phyloP scores from a whole-genome alignment of 768 basidiomycete genomes.

The Russula sp. region DNA sequence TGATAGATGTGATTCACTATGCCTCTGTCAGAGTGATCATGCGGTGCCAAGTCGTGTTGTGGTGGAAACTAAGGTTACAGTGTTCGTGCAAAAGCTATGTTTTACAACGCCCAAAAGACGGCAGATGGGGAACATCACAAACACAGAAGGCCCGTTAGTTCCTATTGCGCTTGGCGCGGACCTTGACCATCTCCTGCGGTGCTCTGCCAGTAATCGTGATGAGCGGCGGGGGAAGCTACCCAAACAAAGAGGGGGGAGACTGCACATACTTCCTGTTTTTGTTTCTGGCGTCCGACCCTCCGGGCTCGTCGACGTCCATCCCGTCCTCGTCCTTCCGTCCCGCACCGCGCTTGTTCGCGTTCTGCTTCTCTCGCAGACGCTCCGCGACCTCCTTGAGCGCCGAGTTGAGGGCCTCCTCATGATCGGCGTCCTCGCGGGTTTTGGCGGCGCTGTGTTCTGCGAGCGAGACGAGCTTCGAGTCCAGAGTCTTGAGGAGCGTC shows the following conservation, averaged over 20 bases:
- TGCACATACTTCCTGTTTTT: constrained; percentile 19
- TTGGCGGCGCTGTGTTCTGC: constrained; percentile 35
- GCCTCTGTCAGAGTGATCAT: neutral
- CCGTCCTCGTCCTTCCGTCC: constrained; percentile 17
- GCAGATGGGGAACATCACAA: neutral
- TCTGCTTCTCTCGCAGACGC: constrained; percentile 44
- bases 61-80: constrained; percentile 11
- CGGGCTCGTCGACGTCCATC: constrained; percentile 24
- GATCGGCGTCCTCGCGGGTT: constrained; percentile 40
- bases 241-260: neutral
- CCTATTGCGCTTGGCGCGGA: constrained; percentile 18
- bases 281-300: constrained; percentile 8
- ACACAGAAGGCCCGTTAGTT: neutral
- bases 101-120: neutral
- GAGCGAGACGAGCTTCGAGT: constrained; percentile 58
- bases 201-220: neutral
- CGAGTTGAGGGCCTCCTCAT: constrained; percentile 47
- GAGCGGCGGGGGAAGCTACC: neutral
- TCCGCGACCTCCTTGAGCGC: constrained; percentile 57
- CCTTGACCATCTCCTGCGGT: constrained; percentile 20
- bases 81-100: constrained; percentile 1
- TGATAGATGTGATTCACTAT: constrained; percentile 1
- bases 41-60: neutral
- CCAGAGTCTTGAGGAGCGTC: constrained; percentile 62
- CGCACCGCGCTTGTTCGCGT: constrained; percentile 16